Percentiles rank a stretch among this genome's conserved stretches.
These are phyloP conservation scores for Pleurotus citrinopileatus DNA, from an alignment of 768 basidiomycete genomes.

Conservation along the genomic window DNA sequence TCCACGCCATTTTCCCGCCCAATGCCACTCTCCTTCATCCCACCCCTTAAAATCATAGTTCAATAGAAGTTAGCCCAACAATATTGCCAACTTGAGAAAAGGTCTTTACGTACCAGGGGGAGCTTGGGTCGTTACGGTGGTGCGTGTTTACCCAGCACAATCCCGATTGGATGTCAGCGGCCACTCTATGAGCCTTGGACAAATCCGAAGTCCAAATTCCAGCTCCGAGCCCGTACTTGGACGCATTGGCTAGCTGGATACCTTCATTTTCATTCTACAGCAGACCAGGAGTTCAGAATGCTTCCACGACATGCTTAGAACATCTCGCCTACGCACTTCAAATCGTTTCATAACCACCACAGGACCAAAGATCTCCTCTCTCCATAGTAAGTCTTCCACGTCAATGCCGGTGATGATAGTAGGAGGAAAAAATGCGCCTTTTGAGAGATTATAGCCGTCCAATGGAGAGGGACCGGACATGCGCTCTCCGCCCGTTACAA, in stretches of 20 bases:
- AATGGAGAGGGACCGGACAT: conserved; percentile 59
- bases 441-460: conserved; percentile 69
- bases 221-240: conserved; percentile 78
- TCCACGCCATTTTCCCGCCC: conserved; percentile 86
- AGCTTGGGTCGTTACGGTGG: conserved; percentile 86
- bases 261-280: conserved; percentile 62
- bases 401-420: conserved; percentile 66
- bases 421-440: conserved; percentile 77
- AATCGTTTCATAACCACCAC: conserved; percentile 65
- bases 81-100: not conserved
- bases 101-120: conserved; percentile 62
- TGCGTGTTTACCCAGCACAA: conserved; percentile 89
- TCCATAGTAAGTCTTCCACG: conserved; percentile 64
- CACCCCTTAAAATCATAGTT: conserved; percentile 53
- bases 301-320: not conserved
- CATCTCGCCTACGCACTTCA: conserved; percentile 22
- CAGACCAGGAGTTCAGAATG: not conserved
- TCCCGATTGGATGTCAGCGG: conserved; percentile 68
- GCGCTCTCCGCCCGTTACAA: conserved; percentile 66
- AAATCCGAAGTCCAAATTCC: conserved; percentile 79
- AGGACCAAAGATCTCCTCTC: conserved; percentile 85
- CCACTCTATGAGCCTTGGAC: conserved; percentile 72
- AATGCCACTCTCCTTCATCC: conserved; percentile 88
- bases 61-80: not conserved
- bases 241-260: conserved; percentile 66